A percentile compares a stretch with the other conserved stretches of the same genome.
phyloP scores from a whole-genome alignment of 2,329 filamentous ascomycete genomes.

The Aspergillus alliaceus region DNA sequence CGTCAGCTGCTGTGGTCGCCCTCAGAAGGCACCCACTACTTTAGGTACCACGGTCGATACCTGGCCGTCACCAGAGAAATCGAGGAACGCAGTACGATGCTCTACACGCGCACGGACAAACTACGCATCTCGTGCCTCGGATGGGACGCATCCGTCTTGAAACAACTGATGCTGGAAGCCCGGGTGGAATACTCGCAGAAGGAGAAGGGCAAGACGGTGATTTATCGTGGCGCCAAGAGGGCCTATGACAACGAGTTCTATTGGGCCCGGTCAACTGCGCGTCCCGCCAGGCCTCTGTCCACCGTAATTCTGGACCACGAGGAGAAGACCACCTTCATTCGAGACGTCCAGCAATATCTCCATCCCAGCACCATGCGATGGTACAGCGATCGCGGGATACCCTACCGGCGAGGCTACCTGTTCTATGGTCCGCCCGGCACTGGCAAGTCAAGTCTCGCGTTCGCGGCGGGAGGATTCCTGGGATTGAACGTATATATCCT shows the following conservation, averaged over 20 bases:
- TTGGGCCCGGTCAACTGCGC: conserved; percentile 1
- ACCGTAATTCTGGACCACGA: conserved; percentile 3
- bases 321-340: neutral
- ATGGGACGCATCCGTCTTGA: conserved; percentile 1
- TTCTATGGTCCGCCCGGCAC: conserved; percentile 13
- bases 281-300: neutral
- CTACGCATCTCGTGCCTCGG: conserved; percentile 5
- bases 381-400: conserved; percentile 54
- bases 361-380: conserved; percentile 11
- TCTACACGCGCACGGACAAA: conserved; percentile 5
- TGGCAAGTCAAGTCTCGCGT: conserved; percentile 15
- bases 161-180: conserved; percentile 5
- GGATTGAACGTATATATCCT: conserved; percentile 67
- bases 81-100: neutral
- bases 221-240: conserved; percentile 3
- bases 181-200: conserved; percentile 7
- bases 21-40: conserved; percentile 3
- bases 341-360: conserved; percentile 5
- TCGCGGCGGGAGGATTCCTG: conserved; percentile 57
- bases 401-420: conserved; percentile 69
- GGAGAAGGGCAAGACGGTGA: conserved; percentile 6
- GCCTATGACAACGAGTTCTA: neutral
- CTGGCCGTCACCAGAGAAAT: conserved; percentile 1
- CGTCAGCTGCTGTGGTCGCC: conserved; percentile 7
- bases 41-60: conserved; percentile 1